phyloP scores from a whole-genome alignment of 192 early-diverging fungal species.

The Chytriomyces sp. region DNA sequence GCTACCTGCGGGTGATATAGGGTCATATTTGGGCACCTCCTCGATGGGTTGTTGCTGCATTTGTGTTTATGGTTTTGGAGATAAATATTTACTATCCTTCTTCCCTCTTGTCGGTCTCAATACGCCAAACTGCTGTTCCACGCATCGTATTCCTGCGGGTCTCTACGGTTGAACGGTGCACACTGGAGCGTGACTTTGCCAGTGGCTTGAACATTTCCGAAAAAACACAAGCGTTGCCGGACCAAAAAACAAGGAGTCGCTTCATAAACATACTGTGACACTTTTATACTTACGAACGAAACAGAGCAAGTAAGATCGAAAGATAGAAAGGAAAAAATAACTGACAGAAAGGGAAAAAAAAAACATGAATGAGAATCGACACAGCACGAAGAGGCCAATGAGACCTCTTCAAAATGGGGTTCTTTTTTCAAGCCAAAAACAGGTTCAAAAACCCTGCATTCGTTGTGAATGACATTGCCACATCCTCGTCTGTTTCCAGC shows the following conservation, averaged over 20 bases:
- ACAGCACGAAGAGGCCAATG: no score
- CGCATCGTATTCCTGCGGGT: no score
- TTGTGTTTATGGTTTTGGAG: background rate
- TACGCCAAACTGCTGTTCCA: background rate
- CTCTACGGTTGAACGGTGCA: background rate
- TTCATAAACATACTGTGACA: no score
- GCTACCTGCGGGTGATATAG: slow-evolving; percentile 23
- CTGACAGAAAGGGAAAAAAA: no score
- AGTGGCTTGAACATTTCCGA: no score
- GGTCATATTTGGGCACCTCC: slow-evolving; percentile 24
- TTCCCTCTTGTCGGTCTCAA: background rate
- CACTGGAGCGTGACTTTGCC: background rate
- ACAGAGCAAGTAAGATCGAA: no score
- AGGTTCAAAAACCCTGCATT: slow-evolving; percentile 17
- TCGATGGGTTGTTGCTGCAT: background rate
- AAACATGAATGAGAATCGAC: no score
- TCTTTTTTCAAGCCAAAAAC: slow-evolving; percentile 9
- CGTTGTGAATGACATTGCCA: slow-evolving; percentile 83
- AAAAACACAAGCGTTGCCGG: no score
- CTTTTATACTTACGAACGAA: no score
- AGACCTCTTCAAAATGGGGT: background rate
- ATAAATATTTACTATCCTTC: background rate
- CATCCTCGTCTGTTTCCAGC: slow-evolving; percentile 82
- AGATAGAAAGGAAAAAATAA: no score
- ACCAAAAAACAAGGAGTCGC: no score